Conservation (phyloP, 2,329 filamentous ascomycete genomes). For the Epichloe uncinata region DNA sequence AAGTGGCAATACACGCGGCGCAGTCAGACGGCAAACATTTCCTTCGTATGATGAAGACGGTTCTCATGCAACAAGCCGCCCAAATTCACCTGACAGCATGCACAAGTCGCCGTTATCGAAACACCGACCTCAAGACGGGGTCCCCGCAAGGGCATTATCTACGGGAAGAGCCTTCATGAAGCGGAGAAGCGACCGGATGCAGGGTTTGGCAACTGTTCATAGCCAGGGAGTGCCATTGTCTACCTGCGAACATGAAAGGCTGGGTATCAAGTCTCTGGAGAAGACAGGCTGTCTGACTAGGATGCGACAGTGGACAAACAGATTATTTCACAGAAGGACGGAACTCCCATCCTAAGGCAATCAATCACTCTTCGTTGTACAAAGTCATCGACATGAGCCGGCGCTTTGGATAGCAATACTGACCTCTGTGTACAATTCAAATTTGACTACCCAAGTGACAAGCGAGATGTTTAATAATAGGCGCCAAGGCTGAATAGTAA, state of each 20-base stretch:
- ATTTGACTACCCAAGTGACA: background rate
- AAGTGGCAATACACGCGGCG: constrained; percentile 1
- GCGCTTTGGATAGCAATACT: background rate
- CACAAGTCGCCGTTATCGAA: background rate
- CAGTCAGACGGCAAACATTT: constrained; percentile 7
- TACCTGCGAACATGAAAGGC: background rate
- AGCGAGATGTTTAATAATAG: background rate
- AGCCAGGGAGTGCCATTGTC: background rate
- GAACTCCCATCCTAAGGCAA: background rate
- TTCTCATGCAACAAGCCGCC: constrained; percentile 3
- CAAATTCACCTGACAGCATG: background rate
- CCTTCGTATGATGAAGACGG: constrained; percentile 5
- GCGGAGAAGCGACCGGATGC: constrained; percentile 8
- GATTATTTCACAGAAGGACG: constrained; percentile 5
- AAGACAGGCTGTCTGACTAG: constrained; percentile 2
- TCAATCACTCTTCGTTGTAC: background rate
- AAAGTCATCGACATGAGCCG: background rate
- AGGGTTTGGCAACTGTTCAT: constrained; percentile 2
- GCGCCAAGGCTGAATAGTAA: background rate
- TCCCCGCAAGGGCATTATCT: constrained; percentile 12
- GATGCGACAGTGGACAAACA: constrained; percentile 9
- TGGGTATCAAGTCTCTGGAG: background rate
- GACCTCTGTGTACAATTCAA: background rate
- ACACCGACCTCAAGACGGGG: background rate
- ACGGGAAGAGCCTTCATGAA: constrained; percentile 15